These are phyloP conservation scores for Pestalotiopsis sp. DNA, from an alignment of 2,329 filamentous ascomycete genomes.

Conservation along the genomic window DNA sequence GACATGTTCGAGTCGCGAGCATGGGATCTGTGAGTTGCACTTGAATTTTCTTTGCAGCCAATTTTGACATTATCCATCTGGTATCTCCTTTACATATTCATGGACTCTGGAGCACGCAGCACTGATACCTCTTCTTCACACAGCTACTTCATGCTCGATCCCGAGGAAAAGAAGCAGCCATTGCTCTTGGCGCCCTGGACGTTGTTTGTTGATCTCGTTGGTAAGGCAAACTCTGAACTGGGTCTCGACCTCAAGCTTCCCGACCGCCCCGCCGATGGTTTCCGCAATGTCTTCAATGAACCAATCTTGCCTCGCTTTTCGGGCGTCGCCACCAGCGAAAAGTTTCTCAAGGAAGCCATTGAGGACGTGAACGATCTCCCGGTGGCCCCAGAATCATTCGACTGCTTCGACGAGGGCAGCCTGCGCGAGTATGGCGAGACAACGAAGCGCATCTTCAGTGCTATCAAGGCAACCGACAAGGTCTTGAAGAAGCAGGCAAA, in stretches of 20 bases:
- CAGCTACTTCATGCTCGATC: slow-evolving; percentile 60
- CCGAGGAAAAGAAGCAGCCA: slow-evolving; percentile 40
- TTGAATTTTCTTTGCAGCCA: not conserved
- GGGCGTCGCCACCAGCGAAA: slow-evolving; percentile 52
- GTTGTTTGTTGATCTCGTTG: slow-evolving; percentile 68
- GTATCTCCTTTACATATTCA: not conserved
- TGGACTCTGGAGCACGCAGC: not conserved
- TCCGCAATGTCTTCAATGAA: slow-evolving; percentile 64
- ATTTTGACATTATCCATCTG: not conserved
- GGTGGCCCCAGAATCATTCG: not conserved
- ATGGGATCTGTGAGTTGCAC: slow-evolving; percentile 75
- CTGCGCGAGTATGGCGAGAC: slow-evolving; percentile 54
- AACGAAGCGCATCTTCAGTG: slow-evolving; percentile 52
- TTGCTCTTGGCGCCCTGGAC: slow-evolving; percentile 68
- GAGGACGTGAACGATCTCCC: not conserved
- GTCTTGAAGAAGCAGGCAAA: slow-evolving; percentile 50
- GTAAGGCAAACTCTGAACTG: slow-evolving; percentile 64
- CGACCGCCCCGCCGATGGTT: slow-evolving; percentile 49
- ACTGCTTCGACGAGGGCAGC: slow-evolving; percentile 31
- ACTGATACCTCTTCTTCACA: not conserved
- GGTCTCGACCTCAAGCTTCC: slow-evolving; percentile 61
- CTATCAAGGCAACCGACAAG: slow-evolving; percentile 44
- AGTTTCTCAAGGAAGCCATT: not conserved
- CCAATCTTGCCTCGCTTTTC: slow-evolving; percentile 66
- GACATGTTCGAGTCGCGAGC: slow-evolving; percentile 59